Evolutionary conservation across 2,329 filamentous ascomycete genomes (phyloP), one percentile per base, ranked within the genome.

Genomic region (Juglanconis oblonga): DNA sequence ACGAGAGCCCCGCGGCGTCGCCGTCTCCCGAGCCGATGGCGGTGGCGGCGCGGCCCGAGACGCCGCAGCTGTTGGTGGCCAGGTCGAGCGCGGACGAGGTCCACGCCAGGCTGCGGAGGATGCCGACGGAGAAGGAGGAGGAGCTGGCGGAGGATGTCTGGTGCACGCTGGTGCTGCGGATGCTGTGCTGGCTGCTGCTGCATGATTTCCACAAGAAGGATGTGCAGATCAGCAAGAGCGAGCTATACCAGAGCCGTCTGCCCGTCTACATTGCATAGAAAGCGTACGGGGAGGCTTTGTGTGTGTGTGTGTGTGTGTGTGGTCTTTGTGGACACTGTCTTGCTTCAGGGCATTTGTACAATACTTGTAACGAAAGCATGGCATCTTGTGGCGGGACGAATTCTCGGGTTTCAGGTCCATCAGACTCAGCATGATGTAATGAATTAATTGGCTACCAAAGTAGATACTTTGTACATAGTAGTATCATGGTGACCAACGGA

Each of bases 111-210:
- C 52, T 63, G 32, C 55, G 53, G 49, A 55, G 57, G 44, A 48
- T 47, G 6, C 54, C 52, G 45, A 48, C 55, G 36, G 38, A 44
- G 13, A 61, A 47, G 54, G 55, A 59, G 40, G 57, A 64, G 38
- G 58, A 64, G 44, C 55, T 64, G 29, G 69, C 69, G 1, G 67
- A 67, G n/a, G 74, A 77, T 7, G 76, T 83, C n/a, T 85, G 82
- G 82, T 81, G 80, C 64, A 79, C 78, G 7, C 70, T 85, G 17
- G 74, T 84, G 4, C 81, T 85, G 63, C 72, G 82, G 32, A 85
- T 85, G 82, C 73, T 85, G 31, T 84, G 81, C 67, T 85, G 82
- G 83, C 69, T 85, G 55, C 74, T 81, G 70, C 69, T 85, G 62
- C 82, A 86, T 65, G 81, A 85, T 64, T 85, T 85, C 55, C 74